Base-by-base conservation (phyloP, 176 grass and related monocot genomes). In the Pontederia paniculata region DNA sequence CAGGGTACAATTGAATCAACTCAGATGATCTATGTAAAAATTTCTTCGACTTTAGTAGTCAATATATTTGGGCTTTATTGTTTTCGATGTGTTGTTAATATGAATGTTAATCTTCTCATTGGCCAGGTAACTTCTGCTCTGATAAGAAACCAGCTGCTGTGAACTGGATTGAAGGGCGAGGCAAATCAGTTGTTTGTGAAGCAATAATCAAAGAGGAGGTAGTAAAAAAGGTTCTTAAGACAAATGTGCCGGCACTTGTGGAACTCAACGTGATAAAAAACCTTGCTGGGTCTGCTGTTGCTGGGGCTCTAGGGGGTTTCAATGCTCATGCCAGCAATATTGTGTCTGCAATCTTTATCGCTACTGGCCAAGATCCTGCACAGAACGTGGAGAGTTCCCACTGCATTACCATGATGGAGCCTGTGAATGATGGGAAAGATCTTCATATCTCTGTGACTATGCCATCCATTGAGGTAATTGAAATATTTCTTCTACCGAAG, bases 321-420 rank as follows among this genome's bases (percentile, higher is more conserved):
- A 64, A 64, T 49, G 61, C 61, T 64, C 61, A 64, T 64, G 61
- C 61, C 20, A 64, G 61, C 44, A 64, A 64, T n/a, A 64, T 64
- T 5, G 61, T 64, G 12, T 49, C 45, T n/a, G 61, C 61, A 18
- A 45, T 64, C 46, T 64, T 64, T 20, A 64, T 64, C 25, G 61
- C 61, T 21, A 64, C 61, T 9, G 61, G 61, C 61, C 61, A 64
- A 64, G 61, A 64, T 64, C 61, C 61, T 49, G 61, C 61, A 25
- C 61, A 64, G 20, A 64, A 64, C 23, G 61, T 64, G 12, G 61
- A 64, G 22, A 64, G 61, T 13, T 64, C 61, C 0, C 61, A 64
- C 45, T 64, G 61, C 46, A 64, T 64, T 45, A 64, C 61, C 46
- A 64, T 64, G 61, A 49, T 64, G 61, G 61, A 64, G 10, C 44